Percentiles rank a stretch among this genome's conserved stretches.
phyloP scores from a whole-genome alignment of 768 basidiomycete species.

The Macrolepiota dolichaula region DNA sequence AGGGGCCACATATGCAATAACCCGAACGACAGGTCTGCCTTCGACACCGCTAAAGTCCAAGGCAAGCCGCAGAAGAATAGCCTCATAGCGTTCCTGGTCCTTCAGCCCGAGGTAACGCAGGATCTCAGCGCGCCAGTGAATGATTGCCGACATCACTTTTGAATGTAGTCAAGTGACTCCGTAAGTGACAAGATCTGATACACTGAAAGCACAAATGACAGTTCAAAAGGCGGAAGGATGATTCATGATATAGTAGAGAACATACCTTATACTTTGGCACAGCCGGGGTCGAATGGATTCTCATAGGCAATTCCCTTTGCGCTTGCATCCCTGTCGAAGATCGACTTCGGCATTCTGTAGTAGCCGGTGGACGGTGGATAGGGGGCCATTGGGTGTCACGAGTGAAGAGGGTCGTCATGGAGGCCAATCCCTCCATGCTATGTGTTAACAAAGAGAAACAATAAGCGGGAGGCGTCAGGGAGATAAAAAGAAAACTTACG shows the following conservation, averaged over 20 bases:
- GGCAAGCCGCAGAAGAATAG: slow-evolving; percentile 67
- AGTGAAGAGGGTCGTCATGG: too few relatives aligned
- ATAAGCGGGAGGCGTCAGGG: too few relatives aligned
- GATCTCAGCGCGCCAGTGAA: slow-evolving; percentile 81
- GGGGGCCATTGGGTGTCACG: too few relatives aligned
- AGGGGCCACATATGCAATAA: background rate
- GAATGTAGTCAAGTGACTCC: too few relatives aligned
- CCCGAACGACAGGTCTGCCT: slow-evolving; percentile 80
- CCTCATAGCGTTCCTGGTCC: slow-evolving; percentile 71
- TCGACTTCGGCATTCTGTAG: too few relatives aligned
- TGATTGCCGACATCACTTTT: slow-evolving; percentile 77
- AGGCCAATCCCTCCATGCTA: too few relatives aligned
- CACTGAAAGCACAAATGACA: slow-evolving; percentile 52
- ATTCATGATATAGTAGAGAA: background rate
- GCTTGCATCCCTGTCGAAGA: slow-evolving; percentile 89
- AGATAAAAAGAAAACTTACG: too few relatives aligned
- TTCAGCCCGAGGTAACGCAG: slow-evolving; percentile 72
- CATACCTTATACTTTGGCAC: slow-evolving; percentile 89
- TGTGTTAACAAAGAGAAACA: too few relatives aligned
- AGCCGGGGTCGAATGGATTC: slow-evolving; percentile 79
- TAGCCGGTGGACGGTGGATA: too few relatives aligned
- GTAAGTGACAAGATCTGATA: slow-evolving; percentile 77
- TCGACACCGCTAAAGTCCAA: slow-evolving; percentile 80
- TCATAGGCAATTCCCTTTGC: slow-evolving; percentile 84
- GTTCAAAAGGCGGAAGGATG: background rate